Evolutionary conservation across 345 rosid species (phyloP).

Genomic region (Triadica sebifera): DNA sequence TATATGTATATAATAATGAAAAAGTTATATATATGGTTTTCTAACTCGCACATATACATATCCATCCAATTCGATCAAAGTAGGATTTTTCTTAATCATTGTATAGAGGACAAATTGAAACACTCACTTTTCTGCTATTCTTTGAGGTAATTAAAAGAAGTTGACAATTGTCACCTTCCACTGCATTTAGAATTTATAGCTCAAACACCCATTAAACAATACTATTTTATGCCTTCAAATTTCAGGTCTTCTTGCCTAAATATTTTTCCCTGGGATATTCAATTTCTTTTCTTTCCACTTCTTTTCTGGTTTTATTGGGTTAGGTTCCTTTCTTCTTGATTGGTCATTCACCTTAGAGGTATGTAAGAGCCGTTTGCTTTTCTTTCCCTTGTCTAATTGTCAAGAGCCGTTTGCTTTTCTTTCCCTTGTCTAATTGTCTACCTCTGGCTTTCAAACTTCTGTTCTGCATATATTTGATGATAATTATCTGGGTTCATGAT

Average conservation of each 20-base stretch:
- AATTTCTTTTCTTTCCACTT: conserved; percentile 14
- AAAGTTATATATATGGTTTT: not conserved
- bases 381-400: too few relatives aligned
- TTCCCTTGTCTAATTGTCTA: too few relatives aligned
- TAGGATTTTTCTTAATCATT: conserved; percentile 30
- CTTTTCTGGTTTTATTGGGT: conserved; percentile 20
- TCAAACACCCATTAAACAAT: conserved; percentile 20
- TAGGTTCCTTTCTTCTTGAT: conserved; percentile 6
- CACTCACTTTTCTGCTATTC: conserved; percentile 15
- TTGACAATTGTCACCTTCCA: conserved; percentile 16
- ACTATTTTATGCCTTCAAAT: conserved; percentile 10
- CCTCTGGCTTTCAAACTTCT: not conserved
- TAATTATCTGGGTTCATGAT: conserved; percentile 22
- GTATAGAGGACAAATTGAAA: conserved; percentile 17
- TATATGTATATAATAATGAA: not conserved
- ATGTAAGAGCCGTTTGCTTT: conserved; percentile 17
- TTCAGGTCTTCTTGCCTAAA: conserved; percentile 18
- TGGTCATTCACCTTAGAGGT: conserved; percentile 27
- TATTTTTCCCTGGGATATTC: conserved; percentile 24
- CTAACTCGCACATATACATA: conserved; percentile 8
- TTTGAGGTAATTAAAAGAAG: conserved; percentile 16
- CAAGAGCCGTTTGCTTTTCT: not conserved
- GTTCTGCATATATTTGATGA: too few relatives aligned
- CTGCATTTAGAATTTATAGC: conserved; percentile 21
- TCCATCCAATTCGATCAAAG: conserved; percentile 20